Conservation (phyloP, 106 monocot genomes). For the Phalaenopsis equestris region DNA sequence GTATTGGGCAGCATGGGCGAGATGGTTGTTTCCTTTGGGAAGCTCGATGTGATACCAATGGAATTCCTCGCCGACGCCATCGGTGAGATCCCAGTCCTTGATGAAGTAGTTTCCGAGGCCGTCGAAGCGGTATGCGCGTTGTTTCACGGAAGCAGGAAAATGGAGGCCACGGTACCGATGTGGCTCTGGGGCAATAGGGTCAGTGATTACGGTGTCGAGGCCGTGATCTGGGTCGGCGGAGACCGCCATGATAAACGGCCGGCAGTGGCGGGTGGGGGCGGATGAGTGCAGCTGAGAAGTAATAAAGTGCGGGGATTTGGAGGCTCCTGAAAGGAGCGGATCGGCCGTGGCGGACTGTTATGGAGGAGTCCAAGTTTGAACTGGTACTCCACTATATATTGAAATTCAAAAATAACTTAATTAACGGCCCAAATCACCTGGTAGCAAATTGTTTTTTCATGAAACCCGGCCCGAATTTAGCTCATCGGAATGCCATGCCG, state of each 20-base stretch:
- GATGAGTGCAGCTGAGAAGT: not conserved
- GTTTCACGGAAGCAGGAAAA: conserved; percentile 10
- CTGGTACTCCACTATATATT: no score
- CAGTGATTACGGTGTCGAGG: not conserved
- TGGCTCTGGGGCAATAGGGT: no score
- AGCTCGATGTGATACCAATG: conserved; percentile 96
- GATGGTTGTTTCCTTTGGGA: conserved; percentile 50
- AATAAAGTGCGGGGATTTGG: not conserved
- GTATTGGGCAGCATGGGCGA: conserved; percentile 52
- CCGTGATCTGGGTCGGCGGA: conserved; percentile 1
- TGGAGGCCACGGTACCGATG: not conserved
- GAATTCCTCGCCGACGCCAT: conserved; percentile 31
- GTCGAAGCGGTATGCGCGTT: conserved; percentile 46
- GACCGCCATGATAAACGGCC: conserved; percentile 2
- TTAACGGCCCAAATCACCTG: no score
- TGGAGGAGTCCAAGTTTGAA: no score
- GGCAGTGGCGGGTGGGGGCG: not conserved
- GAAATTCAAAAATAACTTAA: no score
- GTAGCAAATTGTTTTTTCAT: no score
- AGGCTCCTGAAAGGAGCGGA: no score
- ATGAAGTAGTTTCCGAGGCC: conserved; percentile 35
- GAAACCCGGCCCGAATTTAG: no score
- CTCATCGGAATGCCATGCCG: no score
- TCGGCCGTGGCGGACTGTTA: no score
- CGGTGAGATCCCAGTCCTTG: conserved; percentile 39